Conservation (phyloP, 1,284 basidiomycete genomes). For the Mycena citricolor region DNA sequence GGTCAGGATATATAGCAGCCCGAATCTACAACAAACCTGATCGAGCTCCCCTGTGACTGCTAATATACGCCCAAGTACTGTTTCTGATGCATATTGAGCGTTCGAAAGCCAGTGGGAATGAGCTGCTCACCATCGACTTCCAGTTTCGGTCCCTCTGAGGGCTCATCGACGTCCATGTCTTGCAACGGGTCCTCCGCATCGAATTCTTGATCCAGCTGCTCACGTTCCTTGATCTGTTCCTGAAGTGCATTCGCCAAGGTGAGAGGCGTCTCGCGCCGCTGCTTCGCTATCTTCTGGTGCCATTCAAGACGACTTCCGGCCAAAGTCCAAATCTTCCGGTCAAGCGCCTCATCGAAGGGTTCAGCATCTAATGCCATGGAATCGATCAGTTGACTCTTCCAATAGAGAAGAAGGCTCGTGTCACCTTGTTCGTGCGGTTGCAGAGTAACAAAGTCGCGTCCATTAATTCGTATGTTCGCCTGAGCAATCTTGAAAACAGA, state of each 20-base stretch:
- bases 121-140: conserved; percentile 18
- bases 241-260: conserved; percentile 3
- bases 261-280: conserved; percentile 12
- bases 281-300: conserved; percentile 10
- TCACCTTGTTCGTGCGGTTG: conserved; percentile 23
- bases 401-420: not conserved
- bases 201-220: conserved; percentile 8
- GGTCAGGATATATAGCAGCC: not conserved
- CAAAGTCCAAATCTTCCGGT: conserved; percentile 20
- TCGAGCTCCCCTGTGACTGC: conserved; percentile 15
- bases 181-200: not conserved
- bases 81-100: too few relatives aligned
- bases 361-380: conserved; percentile 12
- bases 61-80: conserved; percentile 12
- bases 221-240: conserved; percentile 5
- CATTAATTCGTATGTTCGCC: conserved; percentile 20
- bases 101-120: too few relatives aligned
- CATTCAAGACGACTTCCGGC: conserved; percentile 16
- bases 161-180: conserved; percentile 6
- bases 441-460: conserved; percentile 21
- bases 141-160: conserved; percentile 1
- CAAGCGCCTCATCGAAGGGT: conserved; percentile 21
- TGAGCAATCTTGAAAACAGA: conserved; percentile 11
- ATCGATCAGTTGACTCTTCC: not conserved
- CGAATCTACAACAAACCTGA: conserved; percentile 1